These are phyloP conservation scores for Chlorophyllum brunneum DNA, from an alignment of 768 basidiomycete genomes.

Conservation along the genomic window DNA sequence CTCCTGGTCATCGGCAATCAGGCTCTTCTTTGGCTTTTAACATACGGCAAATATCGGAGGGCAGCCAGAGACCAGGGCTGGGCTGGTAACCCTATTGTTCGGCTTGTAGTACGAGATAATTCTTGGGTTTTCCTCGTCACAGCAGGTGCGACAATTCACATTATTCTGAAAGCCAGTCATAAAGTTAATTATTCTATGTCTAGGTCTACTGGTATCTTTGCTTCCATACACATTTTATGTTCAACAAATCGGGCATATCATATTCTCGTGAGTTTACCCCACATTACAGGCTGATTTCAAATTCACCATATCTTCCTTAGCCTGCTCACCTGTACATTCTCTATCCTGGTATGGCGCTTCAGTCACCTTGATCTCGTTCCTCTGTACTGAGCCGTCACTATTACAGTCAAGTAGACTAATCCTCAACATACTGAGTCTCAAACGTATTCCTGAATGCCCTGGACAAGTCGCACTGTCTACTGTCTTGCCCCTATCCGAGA, in stretches of 20 bases:
- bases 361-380: too few relatives aligned
- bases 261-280: neutral
- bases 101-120: neutral
- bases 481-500: neutral
- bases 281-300: neutral
- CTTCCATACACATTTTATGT: slow-evolving; percentile 1
- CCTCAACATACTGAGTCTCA: neutral
- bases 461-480: neutral
- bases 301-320: neutral
- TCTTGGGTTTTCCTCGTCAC: neutral
- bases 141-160: neutral
- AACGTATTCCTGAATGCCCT: neutral
- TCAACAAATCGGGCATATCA: neutral
- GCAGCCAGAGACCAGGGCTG: neutral
- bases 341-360: neutral
- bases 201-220: neutral
- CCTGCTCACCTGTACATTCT: neutral
- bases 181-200: neutral
- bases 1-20: neutral
- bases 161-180: neutral
- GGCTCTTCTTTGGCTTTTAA: neutral
- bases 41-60: neutral
- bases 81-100: neutral
- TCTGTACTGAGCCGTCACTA: neutral
- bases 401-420: slow-evolving; percentile 1